These are phyloP conservation scores for Iberis pinnata DNA, from an alignment of 345 rosid species.

Conservation along the genomic window DNA sequence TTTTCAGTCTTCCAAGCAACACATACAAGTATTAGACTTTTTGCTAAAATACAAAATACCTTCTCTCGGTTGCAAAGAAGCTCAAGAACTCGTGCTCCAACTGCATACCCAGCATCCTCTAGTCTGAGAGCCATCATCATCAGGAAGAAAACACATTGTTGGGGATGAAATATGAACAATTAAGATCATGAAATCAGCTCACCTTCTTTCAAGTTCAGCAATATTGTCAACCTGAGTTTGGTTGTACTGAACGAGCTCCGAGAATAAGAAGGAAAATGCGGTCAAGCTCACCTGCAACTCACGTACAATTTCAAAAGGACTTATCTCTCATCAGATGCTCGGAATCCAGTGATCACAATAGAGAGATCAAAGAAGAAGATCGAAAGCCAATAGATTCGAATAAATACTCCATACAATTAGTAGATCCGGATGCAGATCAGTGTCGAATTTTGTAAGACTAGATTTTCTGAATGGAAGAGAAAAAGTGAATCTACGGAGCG, in stretches of 20 bases:
- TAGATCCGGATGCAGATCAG: constrained; percentile 24
- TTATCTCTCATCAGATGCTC: not conserved
- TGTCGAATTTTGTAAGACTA: not conserved
- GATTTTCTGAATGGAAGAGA: constrained; percentile 8
- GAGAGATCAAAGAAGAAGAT: constrained; percentile 10
- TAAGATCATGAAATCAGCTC: not conserved
- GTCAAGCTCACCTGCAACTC: constrained; percentile 52
- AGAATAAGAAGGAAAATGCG: constrained; percentile 47
- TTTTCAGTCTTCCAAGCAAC: not conserved
- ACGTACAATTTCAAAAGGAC: not conserved
- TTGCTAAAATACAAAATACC: constrained; percentile 29
- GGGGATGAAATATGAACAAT: not conserved
- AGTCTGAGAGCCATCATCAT: constrained; percentile 38
- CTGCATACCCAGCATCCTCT: constrained; percentile 95
- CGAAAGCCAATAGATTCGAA: not conserved
- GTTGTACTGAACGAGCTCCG: constrained; percentile 94
- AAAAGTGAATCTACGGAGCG: constrained; percentile 11
- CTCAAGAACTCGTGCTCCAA: constrained; percentile 82
- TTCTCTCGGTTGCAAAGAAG: constrained; percentile 88
- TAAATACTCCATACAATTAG: not conserved
- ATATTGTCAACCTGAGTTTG: constrained; percentile 97
- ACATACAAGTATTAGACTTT: not conserved
- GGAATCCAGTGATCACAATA: not conserved
- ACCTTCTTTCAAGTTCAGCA: constrained; percentile 92
- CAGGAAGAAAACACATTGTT: constrained; percentile 2